A percentile compares a stretch with the other conserved stretches of the same genome.
Conservation (phyloP, 441 rosid species). For the Croton laevigatus region DNA sequence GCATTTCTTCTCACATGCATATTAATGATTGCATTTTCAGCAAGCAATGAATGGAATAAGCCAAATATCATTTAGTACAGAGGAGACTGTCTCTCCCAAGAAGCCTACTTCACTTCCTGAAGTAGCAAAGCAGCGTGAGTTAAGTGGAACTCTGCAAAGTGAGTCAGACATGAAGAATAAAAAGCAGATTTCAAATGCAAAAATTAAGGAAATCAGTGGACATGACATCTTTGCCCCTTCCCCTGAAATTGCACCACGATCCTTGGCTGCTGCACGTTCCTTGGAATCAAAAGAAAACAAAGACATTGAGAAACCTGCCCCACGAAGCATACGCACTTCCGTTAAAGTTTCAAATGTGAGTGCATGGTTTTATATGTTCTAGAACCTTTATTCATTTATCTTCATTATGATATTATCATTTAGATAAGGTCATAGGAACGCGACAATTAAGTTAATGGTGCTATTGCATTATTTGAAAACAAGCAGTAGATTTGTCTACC, state of each 20-base stretch:
- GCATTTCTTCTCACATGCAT: neutral
- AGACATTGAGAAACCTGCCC: conserved; percentile 56
- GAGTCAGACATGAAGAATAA: conserved; percentile 49
- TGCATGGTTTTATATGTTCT: conserved; percentile 26
- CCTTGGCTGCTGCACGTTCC: conserved; percentile 46
- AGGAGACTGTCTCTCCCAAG: conserved; percentile 61
- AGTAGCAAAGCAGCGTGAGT: conserved; percentile 89
- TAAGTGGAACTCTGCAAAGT: conserved; percentile 72
- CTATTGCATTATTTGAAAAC: neutral
- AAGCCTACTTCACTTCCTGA: conserved; percentile 72
- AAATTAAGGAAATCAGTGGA: conserved; percentile 82
- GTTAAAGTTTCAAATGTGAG: conserved; percentile 74
- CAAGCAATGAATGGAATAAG: conserved; percentile 81
- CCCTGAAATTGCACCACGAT: conserved; percentile 69
- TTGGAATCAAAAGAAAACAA: conserved; percentile 55
- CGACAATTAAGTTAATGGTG: neutral
- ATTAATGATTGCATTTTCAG: conserved; percentile 31
- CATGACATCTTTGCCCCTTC: conserved; percentile 91
- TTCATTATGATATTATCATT: neutral
- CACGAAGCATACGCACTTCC: conserved; percentile 72
- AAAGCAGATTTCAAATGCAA: conserved; percentile 77
- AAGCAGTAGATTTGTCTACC: neutral
- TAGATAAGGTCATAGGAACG: neutral
- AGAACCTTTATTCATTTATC: neutral
- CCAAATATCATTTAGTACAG: conserved; percentile 74